Evolutionary conservation across 139 green algal species (phyloP).

Genomic region (Chlorella sp.): DNA sequence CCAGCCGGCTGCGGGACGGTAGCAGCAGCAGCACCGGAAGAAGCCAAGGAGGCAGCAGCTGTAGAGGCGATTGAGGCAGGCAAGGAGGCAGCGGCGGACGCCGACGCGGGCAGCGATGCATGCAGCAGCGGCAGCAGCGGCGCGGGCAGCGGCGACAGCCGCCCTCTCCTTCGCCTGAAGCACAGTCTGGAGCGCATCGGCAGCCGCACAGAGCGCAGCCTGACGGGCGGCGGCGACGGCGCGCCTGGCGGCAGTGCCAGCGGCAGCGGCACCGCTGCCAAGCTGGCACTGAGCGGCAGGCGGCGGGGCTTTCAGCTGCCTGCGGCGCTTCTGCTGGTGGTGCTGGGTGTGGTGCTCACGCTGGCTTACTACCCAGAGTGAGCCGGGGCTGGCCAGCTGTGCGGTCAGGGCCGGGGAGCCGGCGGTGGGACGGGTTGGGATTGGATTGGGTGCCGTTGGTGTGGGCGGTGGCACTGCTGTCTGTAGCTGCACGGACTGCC

Average conservation of each 20-base stretch:
- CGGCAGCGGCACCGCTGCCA: neutral
- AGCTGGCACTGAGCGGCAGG: too few species aligned
- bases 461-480: too few species aligned
- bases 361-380: conserved; percentile 29
- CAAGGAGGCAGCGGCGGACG: neutral
- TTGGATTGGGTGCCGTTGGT: too few species aligned
- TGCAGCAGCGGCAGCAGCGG: neutral
- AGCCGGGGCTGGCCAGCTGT: neutral
- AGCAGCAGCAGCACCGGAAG: neutral
- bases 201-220: neutral
- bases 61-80: neutral
- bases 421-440: neutral
- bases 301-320: conserved; percentile 43
- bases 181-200: neutral
- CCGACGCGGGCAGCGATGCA: neutral
- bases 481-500: too few species aligned
- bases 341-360: conserved; percentile 68
- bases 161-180: neutral
- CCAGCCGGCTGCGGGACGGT: neutral
- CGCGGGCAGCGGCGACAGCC: neutral
- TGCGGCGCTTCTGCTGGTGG: conserved; percentile 70
- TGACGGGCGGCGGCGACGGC: neutral
- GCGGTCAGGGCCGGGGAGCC: neutral
- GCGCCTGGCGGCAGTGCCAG: neutral
- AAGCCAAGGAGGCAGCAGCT: neutral